These are phyloP conservation scores for Chaetomiaceae sp. DNA, from an alignment of 2,329 filamentous ascomycete species.

Conservation along the genomic window DNA sequence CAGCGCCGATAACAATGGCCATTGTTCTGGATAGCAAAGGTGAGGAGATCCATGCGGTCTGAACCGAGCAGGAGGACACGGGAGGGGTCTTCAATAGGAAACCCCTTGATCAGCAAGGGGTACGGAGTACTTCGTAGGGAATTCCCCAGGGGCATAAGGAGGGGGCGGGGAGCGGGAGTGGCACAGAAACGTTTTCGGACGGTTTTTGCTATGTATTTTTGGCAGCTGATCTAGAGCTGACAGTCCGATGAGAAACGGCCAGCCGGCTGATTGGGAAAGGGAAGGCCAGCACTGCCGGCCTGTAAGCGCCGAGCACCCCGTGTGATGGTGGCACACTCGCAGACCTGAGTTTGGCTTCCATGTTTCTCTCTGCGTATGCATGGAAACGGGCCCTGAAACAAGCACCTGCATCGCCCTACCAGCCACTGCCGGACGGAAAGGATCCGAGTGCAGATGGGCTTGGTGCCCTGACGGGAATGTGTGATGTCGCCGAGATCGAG, in stretches of 20 bases:
- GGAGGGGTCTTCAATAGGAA: not conserved
- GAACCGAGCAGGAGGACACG: not conserved
- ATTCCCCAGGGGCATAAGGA: no score
- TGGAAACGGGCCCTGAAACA: not conserved
- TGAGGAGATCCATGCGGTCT: not conserved
- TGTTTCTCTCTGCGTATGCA: not conserved
- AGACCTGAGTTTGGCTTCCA: not conserved
- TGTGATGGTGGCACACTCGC: constrained; percentile 2
- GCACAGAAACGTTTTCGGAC: not conserved
- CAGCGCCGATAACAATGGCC: not conserved
- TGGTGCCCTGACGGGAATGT: not conserved
- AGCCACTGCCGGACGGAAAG: constrained; percentile 2
- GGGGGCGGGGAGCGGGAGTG: constrained; percentile 2
- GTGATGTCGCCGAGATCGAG: not conserved
- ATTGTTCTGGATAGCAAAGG: not conserved
- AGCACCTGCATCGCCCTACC: not conserved
- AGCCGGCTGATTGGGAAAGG: not conserved
- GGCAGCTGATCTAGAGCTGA: not conserved
- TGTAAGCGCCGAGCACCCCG: constrained; percentile 6
- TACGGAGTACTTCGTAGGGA: no score
- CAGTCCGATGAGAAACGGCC: not conserved
- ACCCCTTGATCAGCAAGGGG: not conserved
- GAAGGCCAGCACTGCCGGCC: not conserved
- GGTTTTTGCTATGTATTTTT: not conserved
- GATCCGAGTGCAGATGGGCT: not conserved